Conservation (phyloP, 176 grass and related monocot species). For the Luzula sylvatica region DNA sequence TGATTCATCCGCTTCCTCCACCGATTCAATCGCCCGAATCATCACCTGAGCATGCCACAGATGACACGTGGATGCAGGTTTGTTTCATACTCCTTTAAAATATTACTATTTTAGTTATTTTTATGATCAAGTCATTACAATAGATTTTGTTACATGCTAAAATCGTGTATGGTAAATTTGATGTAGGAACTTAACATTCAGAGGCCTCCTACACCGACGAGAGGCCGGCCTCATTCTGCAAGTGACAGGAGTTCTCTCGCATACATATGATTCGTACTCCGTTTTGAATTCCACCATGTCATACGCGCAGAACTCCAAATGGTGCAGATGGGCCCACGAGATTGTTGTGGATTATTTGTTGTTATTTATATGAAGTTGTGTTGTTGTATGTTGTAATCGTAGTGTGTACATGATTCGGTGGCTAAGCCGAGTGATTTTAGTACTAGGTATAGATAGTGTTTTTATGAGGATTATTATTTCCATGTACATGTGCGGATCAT, state of each 20-base stretch:
- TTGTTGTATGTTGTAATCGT: no score
- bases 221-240: constrained; percentile 84
- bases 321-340: no score
- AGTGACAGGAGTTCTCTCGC: constrained; percentile 92
- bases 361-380: no score
- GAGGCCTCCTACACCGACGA: constrained; percentile 90
- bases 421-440: no score
- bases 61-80: constrained; percentile 99
- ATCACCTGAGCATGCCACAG: constrained; percentile 59
- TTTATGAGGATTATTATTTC: no score
- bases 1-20: constrained; percentile 98
- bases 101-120: constrained; percentile 6
- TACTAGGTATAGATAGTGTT: no score
- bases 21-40: constrained; percentile 82
- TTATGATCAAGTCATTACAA: background rate
- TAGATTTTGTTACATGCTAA: no score
- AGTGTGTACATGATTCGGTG: no score
- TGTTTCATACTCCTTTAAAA: constrained; percentile 5
- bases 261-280: constrained; percentile 72
- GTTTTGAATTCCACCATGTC: no score
- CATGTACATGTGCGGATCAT: no score
- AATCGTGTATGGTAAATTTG: background rate
- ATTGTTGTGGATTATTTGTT: no score
- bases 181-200: constrained; percentile 97
- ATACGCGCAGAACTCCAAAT: no score